Conservation (phyloP, 768 basidiomycete genomes). For the Trametes sanguinea region DNA sequence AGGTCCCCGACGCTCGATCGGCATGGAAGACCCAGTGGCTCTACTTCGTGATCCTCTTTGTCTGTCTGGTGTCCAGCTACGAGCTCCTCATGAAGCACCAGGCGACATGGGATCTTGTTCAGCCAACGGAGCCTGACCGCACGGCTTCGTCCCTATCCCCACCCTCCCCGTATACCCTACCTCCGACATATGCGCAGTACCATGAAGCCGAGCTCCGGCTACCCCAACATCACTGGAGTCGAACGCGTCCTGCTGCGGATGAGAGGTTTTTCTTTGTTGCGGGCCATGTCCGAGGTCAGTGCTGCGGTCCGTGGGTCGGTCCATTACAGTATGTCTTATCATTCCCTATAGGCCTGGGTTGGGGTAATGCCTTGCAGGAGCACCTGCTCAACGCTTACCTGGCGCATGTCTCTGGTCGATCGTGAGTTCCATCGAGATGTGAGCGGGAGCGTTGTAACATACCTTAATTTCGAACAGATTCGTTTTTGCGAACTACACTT, state of each 20-base stretch:
- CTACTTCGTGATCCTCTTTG: background rate
- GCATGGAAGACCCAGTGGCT: background rate
- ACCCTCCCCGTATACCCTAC: background rate
- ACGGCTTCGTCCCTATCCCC: background rate
- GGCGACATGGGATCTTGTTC: background rate
- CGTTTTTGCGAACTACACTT: slow-evolving; percentile 16
- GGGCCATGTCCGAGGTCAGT: slow-evolving; percentile 8
- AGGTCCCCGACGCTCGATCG: background rate
- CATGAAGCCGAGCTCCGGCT: slow-evolving; percentile 9
- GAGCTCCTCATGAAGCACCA: background rate
- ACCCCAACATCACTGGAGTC: slow-evolving; percentile 10
- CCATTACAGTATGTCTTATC: background rate
- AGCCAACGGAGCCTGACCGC: background rate
- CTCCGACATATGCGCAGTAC: slow-evolving; percentile 4
- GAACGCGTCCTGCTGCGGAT: background rate
- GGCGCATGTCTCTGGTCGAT: slow-evolving; percentile 1
- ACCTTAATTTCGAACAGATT: background rate
- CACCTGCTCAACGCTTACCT: slow-evolving; percentile 13
- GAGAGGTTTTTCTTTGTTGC: slow-evolving; percentile 15
- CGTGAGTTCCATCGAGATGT: background rate
- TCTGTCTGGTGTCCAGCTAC: background rate
- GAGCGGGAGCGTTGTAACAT: background rate
- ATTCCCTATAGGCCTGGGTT: slow-evolving; percentile 2
- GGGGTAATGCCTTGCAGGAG: slow-evolving; percentile 16
- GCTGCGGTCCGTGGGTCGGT: too few relatives aligned